Conservation (phyloP, 2,329 filamentous ascomycete genomes). For the Diaporthe capsici region DNA sequence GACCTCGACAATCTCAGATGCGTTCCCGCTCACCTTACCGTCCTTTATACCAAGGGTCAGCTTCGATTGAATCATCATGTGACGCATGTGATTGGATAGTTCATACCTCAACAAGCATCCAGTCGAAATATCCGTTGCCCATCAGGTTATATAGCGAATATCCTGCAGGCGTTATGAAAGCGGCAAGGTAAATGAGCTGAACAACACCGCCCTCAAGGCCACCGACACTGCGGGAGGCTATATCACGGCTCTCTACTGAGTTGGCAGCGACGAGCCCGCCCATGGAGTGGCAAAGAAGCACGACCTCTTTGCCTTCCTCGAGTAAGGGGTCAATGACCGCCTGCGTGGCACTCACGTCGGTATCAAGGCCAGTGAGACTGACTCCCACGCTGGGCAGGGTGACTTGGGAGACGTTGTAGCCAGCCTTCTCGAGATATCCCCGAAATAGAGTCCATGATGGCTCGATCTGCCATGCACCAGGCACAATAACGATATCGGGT, state of each 20-base stretch:
- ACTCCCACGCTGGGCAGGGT: background rate
- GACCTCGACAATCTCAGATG: background rate
- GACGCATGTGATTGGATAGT: too few relatives aligned
- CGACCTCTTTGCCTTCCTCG: background rate
- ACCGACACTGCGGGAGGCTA: background rate
- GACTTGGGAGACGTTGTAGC: conserved; percentile 3
- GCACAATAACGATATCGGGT: background rate
- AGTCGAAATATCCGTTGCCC: conserved; percentile 1
- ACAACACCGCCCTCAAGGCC: background rate
- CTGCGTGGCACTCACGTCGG: background rate
- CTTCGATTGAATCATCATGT: background rate
- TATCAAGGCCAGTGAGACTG: background rate
- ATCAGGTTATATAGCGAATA: conserved; percentile 1
- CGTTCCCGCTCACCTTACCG: background rate
- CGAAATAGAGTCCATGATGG: background rate
- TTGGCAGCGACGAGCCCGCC: background rate
- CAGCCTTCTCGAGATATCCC: background rate
- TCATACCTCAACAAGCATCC: background rate
- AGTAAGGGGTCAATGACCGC: background rate
- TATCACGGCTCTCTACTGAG: background rate
- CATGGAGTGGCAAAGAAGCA: background rate
- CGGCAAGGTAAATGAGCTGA: background rate
- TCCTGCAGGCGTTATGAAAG: background rate
- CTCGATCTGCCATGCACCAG: conserved; percentile 3
- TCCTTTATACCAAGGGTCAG: background rate